These are phyloP conservation scores for Trichoderma brevicompactum DNA, from an alignment of 2,329 filamentous ascomycete species.

Conservation along the genomic window DNA sequence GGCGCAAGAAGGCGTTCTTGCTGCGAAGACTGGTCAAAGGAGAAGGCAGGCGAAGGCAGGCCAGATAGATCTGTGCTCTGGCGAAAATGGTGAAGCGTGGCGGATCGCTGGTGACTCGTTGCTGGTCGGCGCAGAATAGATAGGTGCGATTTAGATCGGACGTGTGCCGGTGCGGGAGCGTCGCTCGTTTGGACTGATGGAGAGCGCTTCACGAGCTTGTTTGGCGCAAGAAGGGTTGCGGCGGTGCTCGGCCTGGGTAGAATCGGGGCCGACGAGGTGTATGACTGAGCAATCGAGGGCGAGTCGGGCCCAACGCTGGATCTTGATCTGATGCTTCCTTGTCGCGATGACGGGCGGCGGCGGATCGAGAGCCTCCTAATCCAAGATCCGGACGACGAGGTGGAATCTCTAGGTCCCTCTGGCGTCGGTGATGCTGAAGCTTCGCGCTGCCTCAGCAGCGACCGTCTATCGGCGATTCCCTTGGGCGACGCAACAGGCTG, in stretches of 20 bases:
- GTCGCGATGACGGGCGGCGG: slow-evolving; percentile 68
- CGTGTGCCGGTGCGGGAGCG: slow-evolving; percentile 47
- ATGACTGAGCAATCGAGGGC: slow-evolving; percentile 66
- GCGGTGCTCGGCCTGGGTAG: slow-evolving; percentile 48
- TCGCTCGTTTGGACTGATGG: slow-evolving; percentile 58
- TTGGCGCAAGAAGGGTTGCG: slow-evolving; percentile 60
- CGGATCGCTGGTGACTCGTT: slow-evolving; percentile 78
- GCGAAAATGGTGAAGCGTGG: slow-evolving; percentile 64
- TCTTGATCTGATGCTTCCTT: slow-evolving; percentile 65
- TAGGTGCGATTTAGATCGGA: slow-evolving; percentile 63
- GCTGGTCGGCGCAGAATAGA: slow-evolving; percentile 72
- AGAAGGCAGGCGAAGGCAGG: slow-evolving; percentile 37
- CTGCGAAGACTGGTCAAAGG: slow-evolving; percentile 43
- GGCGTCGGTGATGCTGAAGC: slow-evolving; percentile 43
- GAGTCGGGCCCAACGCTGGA: slow-evolving; percentile 70
- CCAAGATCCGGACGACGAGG: slow-evolving; percentile 70
- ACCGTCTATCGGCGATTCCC: slow-evolving; percentile 48
- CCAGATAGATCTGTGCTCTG: slow-evolving; percentile 38
- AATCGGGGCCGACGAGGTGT: slow-evolving; percentile 70
- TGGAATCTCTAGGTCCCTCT: slow-evolving; percentile 59
- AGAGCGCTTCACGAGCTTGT: slow-evolving; percentile 78
- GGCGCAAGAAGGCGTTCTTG: slow-evolving; percentile 39
- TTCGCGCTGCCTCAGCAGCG: slow-evolving; percentile 48
- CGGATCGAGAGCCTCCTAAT: slow-evolving; percentile 71
- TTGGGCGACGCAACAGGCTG: slow-evolving; percentile 47